Conservation (phyloP, 805 yeast genomes). For the Sugiyamaella americana region DNA sequence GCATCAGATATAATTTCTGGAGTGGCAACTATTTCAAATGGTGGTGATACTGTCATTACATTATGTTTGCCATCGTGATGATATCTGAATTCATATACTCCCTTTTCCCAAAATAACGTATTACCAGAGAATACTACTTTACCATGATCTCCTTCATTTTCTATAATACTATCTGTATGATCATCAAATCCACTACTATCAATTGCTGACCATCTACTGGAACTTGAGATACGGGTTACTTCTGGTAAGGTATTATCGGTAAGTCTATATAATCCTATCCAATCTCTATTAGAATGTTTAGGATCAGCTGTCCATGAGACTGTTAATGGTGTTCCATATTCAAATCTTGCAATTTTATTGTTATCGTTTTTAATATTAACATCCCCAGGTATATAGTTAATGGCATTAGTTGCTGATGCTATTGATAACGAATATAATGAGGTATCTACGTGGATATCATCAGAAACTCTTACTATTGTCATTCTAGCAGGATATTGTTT, state of each 20-base stretch:
- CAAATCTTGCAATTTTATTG: conserved; percentile 7
- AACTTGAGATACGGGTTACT: conserved; percentile 53
- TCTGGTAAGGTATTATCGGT: conserved; percentile 48
- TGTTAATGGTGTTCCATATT: conserved; percentile 45
- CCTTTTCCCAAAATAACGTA: conserved; percentile 56
- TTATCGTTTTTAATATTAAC: not conserved
- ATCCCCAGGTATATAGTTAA: not conserved
- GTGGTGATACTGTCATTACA: conserved; percentile 58
- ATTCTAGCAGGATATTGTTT: conserved; percentile 33
- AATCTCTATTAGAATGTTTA: conserved; percentile 47
- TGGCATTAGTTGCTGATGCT: not conserved
- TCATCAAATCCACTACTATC: conserved; percentile 31
- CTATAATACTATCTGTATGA: conserved; percentile 21
- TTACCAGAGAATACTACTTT: conserved; percentile 42
- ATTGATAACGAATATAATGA: conserved; percentile 19
- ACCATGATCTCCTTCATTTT: conserved; percentile 35
- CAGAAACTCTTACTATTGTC: conserved; percentile 28
- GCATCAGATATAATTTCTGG: conserved; percentile 23
- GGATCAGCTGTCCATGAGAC: conserved; percentile 52
- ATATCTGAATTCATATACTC: conserved; percentile 67
- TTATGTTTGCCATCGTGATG: conserved; percentile 63
- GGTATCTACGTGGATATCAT: conserved; percentile 25
- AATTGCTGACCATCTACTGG: conserved; percentile 59
- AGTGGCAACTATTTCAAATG: conserved; percentile 53
- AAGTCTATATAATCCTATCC: conserved; percentile 72